Conservation (phyloP, 2,329 filamentous ascomycete genomes). For the Alternaria sp. region DNA sequence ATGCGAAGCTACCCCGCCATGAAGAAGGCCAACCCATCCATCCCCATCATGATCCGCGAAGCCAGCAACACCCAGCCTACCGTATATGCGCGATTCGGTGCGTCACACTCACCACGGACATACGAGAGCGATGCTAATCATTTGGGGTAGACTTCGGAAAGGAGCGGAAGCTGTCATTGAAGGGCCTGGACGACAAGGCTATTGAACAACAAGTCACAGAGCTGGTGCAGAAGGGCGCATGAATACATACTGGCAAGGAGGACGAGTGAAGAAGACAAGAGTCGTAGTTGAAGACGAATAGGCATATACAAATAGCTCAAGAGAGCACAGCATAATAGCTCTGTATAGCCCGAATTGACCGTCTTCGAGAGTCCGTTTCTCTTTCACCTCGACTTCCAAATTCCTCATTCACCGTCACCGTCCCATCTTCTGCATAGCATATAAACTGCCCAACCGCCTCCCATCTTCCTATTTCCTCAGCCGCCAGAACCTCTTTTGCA, state of each 20-base stretch:
- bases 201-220: slow-evolving; percentile 72
- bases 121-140: not conserved
- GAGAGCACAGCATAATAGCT: not conserved
- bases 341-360: not conserved
- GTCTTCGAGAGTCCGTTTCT: not conserved
- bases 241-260: not conserved
- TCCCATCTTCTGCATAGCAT: not conserved
- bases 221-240: slow-evolving; percentile 59
- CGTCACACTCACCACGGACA: slow-evolving; percentile 33
- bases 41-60: slow-evolving; percentile 93
- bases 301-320: not conserved
- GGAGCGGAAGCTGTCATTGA: slow-evolving; percentile 69
- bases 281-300: not conserved
- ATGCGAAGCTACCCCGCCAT: slow-evolving; percentile 93
- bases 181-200: slow-evolving; percentile 72
- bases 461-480: not conserved
- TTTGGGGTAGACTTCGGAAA: slow-evolving; percentile 64
- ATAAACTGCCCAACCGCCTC: not conserved
- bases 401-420: not conserved
- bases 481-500: not conserved
- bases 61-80: slow-evolving; percentile 82
- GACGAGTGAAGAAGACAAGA: not conserved
- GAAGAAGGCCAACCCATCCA: slow-evolving; percentile 98
- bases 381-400: not conserved
- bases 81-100: slow-evolving; percentile 93